Base-by-base conservation (phyloP, 768 basidiomycete genomes). In the Xerocomellus dryophilus region DNA sequence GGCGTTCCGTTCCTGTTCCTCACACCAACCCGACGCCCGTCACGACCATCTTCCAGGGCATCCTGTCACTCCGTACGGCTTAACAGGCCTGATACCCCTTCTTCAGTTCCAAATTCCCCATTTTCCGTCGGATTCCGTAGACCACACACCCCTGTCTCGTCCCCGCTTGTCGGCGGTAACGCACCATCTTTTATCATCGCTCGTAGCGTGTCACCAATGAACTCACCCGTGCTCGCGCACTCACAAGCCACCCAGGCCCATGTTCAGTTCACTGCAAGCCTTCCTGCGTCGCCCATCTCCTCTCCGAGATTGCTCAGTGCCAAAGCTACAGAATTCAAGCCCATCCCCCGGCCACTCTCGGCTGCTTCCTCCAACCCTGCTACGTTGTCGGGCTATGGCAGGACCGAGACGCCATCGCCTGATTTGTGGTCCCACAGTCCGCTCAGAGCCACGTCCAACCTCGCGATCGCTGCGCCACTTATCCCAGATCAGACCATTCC, bases 381-480 rank as follows among this genome's bases (percentile, higher is more conserved):
- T 71, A 52, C 81, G 77, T 7, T 74, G 79, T 56, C 73, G 55
- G 43, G 73, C 44, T 74, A 73, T 69, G 59, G 66, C 15, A 78
- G 90, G 40, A 82, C 83, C 9, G 89, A 92, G 54, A 91, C 90
- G 1, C 86, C 90, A n/a, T 90, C 90, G 7, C 90, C 90, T 12
- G 93, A 95, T 75, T 68, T 93, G 49, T 96, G 93, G 93, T 83
- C 90, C 3, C 90, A 90, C 67, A 73, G 67, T 51, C 82, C 81
- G 38, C 79, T 79, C 31, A 79, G 89, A 56, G 83, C 84, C 1
- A 82, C 85, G 1, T 89, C 89, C 14, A 96, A 93, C 66, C 80
- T 97, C 9, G 93, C 93, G 34, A 94, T 96, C 56, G 93, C 93
- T 8, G 89, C 92, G 0, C 94, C 94, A 5, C 77, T 97, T 21